These are phyloP conservation scores for Emergomyces pasteurianus DNA, from an alignment of 2,329 filamentous ascomycete genomes.

Conservation along the genomic window DNA sequence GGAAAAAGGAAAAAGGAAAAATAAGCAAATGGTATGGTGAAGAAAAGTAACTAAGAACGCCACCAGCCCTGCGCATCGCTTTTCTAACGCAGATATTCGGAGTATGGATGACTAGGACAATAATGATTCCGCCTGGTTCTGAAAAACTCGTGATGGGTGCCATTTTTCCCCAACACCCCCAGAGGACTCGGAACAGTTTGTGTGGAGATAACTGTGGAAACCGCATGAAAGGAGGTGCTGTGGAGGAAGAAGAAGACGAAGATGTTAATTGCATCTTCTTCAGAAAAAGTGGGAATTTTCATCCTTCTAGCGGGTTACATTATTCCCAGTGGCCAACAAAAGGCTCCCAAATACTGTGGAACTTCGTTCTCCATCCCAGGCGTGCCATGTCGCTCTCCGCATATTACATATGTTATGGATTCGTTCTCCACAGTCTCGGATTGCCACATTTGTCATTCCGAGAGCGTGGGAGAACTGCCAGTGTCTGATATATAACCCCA, in stretches of 20 bases:
- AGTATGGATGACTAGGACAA: no score
- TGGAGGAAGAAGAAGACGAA: neutral
- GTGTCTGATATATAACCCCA: neutral
- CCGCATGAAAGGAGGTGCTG: neutral
- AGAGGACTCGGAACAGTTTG: neutral
- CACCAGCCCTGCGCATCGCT: neutral
- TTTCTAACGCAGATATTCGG: neutral
- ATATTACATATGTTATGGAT: neutral
- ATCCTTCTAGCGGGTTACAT: neutral
- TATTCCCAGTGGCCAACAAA: neutral
- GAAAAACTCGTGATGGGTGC: neutral
- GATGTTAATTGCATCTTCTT: neutral
- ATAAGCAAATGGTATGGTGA: no score
- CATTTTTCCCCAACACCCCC: neutral
- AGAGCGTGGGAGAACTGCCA: neutral
- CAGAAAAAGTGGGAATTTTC: neutral
- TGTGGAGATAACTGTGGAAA: neutral
- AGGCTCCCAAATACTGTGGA: neutral
- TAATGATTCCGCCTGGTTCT: neutral
- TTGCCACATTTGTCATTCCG: neutral
- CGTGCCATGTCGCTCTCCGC: neutral
- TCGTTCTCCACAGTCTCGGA: neutral
- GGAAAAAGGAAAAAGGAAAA: neutral
- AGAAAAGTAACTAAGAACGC: neutral
- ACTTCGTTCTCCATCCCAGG: neutral